Base-by-base conservation (phyloP, 306 rosid species). In the Ochetophila trinervis region DNA sequence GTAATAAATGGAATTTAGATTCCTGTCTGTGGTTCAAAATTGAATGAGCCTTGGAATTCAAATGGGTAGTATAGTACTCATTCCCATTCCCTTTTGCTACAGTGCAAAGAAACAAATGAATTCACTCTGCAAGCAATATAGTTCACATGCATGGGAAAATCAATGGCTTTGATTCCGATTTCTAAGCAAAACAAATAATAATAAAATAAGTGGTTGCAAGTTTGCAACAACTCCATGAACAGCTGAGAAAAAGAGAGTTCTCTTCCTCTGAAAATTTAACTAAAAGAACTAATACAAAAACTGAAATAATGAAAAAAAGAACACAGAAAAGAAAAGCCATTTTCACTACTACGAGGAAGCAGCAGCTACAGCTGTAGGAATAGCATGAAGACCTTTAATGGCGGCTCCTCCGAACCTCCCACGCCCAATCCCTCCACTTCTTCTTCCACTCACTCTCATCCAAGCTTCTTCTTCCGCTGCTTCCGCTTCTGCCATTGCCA, bases 171-270 rank as follows among this genome's bases (percentile, higher is more conserved):
- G 32, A 27, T 27, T 27, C n/a, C n/a, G n/a, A n/a, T n/a, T n/a
- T n/a, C 12, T 40, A 40, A 40, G 8, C 12, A 12, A 40, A 40
- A 10, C 12, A 40, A 40, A 40, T 6, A 27, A 27, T 27, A 27
- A 27, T 27, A 4, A 27, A 8, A 8, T 45, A n/a, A 51, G 52
- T 51, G 55, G 87, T 74, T 79, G 96, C 85, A 66, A 86, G 83
- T 79, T 36, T 76, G 96, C 91, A 91, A n/a, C n/a, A n/a, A 86
- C 87, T 40, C 45, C 45, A 40, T 40, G 45, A 53, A 57, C 21
- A 15, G 32, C 59, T 55, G 23, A 16, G 52, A 57, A 72, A 66
- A 73, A 73, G 63, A 68, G 72, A 60, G 71, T 66, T 62, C 69
- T 68, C 61, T 24, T 54, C 69, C 45, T 58, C 64, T 22, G 42